Base-by-base conservation (phyloP, 257 asterid species). In the Coffea eugenioides region DNA sequence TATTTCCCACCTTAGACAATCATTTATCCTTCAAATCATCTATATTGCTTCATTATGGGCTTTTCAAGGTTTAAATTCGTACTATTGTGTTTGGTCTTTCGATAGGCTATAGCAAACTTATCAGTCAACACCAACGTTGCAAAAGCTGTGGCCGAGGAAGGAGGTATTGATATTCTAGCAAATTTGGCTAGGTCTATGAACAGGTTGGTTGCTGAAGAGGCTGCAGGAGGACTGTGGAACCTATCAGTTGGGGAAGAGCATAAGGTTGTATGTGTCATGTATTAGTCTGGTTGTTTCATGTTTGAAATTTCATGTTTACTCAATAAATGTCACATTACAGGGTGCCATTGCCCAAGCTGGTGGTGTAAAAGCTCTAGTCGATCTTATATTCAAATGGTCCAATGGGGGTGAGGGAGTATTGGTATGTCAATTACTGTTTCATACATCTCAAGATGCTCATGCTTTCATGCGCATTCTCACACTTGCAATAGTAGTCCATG, bases 171-270 rank as follows among this genome's bases (percentile, higher is more conserved):
- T 69, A 79, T 91, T 81, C 91, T 94, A 64, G 90, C 90, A 70
- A 80, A 82, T 79, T 88, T 91, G 82, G 97, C 97, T 14, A 87
- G 85, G 90, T 94, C 98, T 57, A 86, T 83, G 78, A 94, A 89
- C 85, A 93, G 87, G 85, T 80, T 84, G 88, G 96, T 93, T 59
- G 94, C 97, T 8, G 96, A 91, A 91, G 95, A 91, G 87, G 97
- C 97, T 71, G 94, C 97, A 1, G 97, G 97, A 86, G 97, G 95
- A 80, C 85, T 94, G 75, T 90, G 97, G 98, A 93, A 94, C 81
- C 97, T 94, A 54, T 93, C 97, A 8, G 92, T 89, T 68, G 94
- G 97, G 74, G 94, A 93, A 85, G 97, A 89, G 80, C 94, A 91
- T 82, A 94, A 94, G 98, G 98, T 94, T 73, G 52, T 8, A 5